phyloP scores from a whole-genome alignment of 331 rosid species.

The Cydonia oblonga region DNA sequence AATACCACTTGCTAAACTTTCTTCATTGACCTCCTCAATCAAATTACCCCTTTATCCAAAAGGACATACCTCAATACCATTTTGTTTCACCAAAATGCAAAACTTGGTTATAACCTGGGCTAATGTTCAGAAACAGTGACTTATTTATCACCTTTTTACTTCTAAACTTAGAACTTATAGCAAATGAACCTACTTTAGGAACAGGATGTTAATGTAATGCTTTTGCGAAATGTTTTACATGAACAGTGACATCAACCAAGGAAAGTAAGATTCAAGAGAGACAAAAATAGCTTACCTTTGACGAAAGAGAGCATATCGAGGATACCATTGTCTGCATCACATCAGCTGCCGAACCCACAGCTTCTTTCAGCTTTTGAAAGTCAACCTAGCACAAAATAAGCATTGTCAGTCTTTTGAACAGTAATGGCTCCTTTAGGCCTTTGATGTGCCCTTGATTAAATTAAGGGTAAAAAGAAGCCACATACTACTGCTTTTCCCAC shows the following conservation, averaged over 20 bases:
- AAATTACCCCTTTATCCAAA: neutral
- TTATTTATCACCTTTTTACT: neutral
- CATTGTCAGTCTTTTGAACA: neutral
- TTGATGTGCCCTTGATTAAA: neutral
- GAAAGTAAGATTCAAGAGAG: neutral
- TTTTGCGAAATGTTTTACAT: neutral
- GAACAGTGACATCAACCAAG: neutral
- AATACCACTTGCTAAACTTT: too few relatives aligned
- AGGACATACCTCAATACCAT: neutral
- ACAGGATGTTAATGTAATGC: neutral
- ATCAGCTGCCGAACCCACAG: conserved; percentile 91
- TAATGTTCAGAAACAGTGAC: neutral
- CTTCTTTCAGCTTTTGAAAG: conserved; percentile 80
- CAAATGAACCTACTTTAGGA: neutral
- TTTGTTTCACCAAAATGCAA: neutral
- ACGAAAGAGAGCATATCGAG: conserved; percentile 66
- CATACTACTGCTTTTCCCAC: conserved; percentile 77
- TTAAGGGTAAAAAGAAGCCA: neutral
- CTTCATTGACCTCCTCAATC: too few relatives aligned
- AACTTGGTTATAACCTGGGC: too few relatives aligned
- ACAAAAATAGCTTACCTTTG: conserved; percentile 41
- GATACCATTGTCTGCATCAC: conserved; percentile 94
- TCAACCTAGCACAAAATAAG: conserved; percentile 52
- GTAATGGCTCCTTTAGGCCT: neutral
- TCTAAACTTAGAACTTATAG: neutral